Percentiles rank a stretch among this genome's conserved stretches.
phyloP scores from a whole-genome alignment of 2,329 filamentous ascomycete genomes.

The Zymoseptoria ardabiliae region DNA sequence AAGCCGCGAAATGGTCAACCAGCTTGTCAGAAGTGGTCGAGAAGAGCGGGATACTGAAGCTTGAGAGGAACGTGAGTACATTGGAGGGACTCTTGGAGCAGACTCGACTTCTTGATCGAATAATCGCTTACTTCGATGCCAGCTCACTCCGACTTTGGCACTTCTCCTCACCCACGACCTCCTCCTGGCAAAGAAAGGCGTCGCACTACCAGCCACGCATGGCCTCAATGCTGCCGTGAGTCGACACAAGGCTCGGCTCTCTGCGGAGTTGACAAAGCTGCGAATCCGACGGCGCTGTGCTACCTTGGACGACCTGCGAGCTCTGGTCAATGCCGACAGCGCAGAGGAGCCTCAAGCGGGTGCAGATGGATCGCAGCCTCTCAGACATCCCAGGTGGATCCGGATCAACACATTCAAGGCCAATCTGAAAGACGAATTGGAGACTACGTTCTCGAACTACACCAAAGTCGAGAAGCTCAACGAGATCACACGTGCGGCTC shows the following conservation, averaged over 20 bases:
- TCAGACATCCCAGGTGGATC: slow-evolving; percentile 77
- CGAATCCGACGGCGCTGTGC: slow-evolving; percentile 64
- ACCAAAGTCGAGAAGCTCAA: slow-evolving; percentile 49
- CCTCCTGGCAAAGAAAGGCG: slow-evolving; percentile 70
- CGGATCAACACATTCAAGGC: slow-evolving; percentile 75
- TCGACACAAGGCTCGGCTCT: slow-evolving; percentile 71
- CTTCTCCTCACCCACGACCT: slow-evolving; percentile 82
- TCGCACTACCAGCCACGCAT: slow-evolving; percentile 73
- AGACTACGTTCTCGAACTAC: slow-evolving; percentile 64
- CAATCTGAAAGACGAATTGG: slow-evolving; percentile 63
- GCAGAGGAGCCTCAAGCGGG: slow-evolving; percentile 20
- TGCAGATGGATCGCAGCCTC: slow-evolving; percentile 29
- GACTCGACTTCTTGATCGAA: background rate
- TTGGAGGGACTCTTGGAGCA: too few species aligned
- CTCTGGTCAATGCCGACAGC: slow-evolving; percentile 45
- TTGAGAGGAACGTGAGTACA: slow-evolving; percentile 69
- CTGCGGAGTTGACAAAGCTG: slow-evolving; percentile 73
- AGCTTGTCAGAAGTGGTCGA: slow-evolving; percentile 88
- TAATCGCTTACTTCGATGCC: slow-evolving; percentile 1
- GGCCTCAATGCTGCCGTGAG: slow-evolving; percentile 68
- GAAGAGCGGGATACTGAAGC: slow-evolving; percentile 62
- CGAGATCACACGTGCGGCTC: slow-evolving; percentile 39
- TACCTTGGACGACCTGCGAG: slow-evolving; percentile 59
- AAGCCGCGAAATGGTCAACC: slow-evolving; percentile 83
- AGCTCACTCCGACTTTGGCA: slow-evolving; percentile 75